A percentile compares a stretch with the other conserved stretches of the same genome.
phyloP scores from a whole-genome alignment of 768 basidiomycete species.

The Astraeus odoratus region DNA sequence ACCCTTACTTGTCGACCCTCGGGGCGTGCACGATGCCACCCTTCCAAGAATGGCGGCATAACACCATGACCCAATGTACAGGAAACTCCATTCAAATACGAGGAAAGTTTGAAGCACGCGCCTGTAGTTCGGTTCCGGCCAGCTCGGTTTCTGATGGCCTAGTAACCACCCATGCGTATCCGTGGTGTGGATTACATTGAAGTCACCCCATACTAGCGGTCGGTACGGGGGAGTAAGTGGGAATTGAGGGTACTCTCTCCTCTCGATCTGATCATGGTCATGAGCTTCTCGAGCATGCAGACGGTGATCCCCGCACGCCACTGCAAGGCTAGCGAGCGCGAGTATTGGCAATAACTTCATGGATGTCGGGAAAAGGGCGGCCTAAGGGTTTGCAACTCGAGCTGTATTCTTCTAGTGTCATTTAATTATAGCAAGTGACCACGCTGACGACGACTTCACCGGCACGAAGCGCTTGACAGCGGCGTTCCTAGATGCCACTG shows the following conservation, averaged over 20 bases:
- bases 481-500: too few species aligned
- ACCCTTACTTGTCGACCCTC: too few species aligned
- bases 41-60: too few species aligned
- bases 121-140: constrained; percentile 74
- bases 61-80: not conserved
- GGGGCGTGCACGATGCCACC: not conserved
- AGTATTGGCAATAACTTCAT: constrained; percentile 11
- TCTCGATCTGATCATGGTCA: constrained; percentile 26
- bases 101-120: constrained; percentile 15
- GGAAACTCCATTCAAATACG: not conserved
- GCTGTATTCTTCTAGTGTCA: too few species aligned
- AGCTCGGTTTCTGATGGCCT: constrained; percentile 70
- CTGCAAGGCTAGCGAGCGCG: constrained; percentile 11
- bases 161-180: constrained; percentile 80
- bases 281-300: constrained; percentile 20
- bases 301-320: constrained; percentile 14
- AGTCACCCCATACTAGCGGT: constrained; percentile 78
- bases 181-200: constrained; percentile 84
- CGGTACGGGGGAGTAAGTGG: constrained; percentile 52
- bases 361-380: too few species aligned
- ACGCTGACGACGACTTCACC: too few species aligned
- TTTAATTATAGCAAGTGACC: too few species aligned
- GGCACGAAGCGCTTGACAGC: too few species aligned
- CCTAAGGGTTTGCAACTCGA: too few species aligned
- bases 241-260: constrained; percentile 34